Percentiles rank a stretch among this genome's conserved stretches.
Conservation (phyloP, 1,284 basidiomycete species). For the Malassezia dermatis region DNA sequence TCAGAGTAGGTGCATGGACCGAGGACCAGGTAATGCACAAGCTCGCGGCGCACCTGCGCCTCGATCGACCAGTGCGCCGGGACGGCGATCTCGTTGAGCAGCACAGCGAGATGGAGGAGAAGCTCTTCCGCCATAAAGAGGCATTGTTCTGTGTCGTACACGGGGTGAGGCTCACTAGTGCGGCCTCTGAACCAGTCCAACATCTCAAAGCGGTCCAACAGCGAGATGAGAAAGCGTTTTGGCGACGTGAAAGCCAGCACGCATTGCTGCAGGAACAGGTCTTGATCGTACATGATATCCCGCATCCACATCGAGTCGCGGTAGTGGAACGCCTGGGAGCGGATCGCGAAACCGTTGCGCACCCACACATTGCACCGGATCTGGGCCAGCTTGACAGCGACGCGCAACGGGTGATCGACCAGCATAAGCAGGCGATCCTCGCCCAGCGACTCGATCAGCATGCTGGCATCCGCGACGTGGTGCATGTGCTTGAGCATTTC, state of each 20-base stretch:
- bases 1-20: conserved; percentile 84
- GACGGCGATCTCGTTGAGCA: conserved; percentile 70
- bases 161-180: conserved; percentile 22
- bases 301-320: conserved; percentile 80
- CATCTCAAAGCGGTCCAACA: conserved; percentile 82
- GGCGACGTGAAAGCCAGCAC: conserved; percentile 61
- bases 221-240: conserved; percentile 66
- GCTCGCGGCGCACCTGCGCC: conserved; percentile 65
- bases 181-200: conserved; percentile 62
- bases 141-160: conserved; percentile 62
- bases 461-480: neutral
- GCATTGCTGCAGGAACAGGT: conserved; percentile 80
- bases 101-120: conserved; percentile 73
- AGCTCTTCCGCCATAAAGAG: conserved; percentile 85
- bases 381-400: conserved; percentile 61
- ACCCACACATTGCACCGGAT: conserved; percentile 94
- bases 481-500: conserved; percentile 63
- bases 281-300: conserved; percentile 92
- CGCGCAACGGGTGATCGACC: conserved; percentile 40
- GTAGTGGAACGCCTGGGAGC: conserved; percentile 91
- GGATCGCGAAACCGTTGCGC: conserved; percentile 87
- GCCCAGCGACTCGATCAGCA: conserved; percentile 15
- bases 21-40: conserved; percentile 80
- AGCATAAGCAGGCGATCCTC: conserved; percentile 27
- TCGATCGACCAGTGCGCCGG: conserved; percentile 63